Base-by-base conservation (phyloP, 1,139 yeast species). In the Taiozyma sp. region DNA sequence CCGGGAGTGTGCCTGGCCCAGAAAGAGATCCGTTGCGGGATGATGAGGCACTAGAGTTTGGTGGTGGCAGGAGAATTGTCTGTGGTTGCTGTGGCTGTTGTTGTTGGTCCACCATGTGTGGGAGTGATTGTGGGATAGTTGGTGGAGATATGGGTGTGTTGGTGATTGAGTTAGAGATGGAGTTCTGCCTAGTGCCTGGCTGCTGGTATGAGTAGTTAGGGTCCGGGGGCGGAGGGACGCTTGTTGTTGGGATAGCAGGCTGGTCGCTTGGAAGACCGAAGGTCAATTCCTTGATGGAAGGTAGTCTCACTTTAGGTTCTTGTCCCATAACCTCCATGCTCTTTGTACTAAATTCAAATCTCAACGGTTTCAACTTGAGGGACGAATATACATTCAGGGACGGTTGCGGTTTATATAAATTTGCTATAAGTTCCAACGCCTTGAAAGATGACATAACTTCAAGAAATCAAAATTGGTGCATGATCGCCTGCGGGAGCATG, bases 261-360 rank as follows among this genome's bases (percentile, higher is more conserved):
- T n/a, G 29, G 19, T 30, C 24, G n/a, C 29, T 9, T 2, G 53
- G 53, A 10, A 51, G 34, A 24, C 48, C 48, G 16, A 51, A 41
- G 13, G 51, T 48, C n/a, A 51, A 45, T 24, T 48, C 51, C 39
- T 43, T 49, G 22, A 48, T 47, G 10, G 48, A 49, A n/a, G 52
- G 51, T 27, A 51, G 44, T 24, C n/a, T 52, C 10, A 48, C 44
- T 46, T 40, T 29, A 14, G 45, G 42, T 27, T 48, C 43, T 22
- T 38, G 41, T 38, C 24, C 8, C 41, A 38, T 38, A 12, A 38
- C 41, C 23, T 38, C 41, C 41, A 38, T 38, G 19, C 8, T n/a
- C 36, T 32, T 32, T 32, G 8, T 13, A 4, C 6, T 32, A 6
- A 8, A n/a, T n/a, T n/a, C 36, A 32, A n/a, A 32, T 32, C 36